phyloP scores from a whole-genome alignment of 345 rosid genomes.

The Anacardium occidentale region DNA sequence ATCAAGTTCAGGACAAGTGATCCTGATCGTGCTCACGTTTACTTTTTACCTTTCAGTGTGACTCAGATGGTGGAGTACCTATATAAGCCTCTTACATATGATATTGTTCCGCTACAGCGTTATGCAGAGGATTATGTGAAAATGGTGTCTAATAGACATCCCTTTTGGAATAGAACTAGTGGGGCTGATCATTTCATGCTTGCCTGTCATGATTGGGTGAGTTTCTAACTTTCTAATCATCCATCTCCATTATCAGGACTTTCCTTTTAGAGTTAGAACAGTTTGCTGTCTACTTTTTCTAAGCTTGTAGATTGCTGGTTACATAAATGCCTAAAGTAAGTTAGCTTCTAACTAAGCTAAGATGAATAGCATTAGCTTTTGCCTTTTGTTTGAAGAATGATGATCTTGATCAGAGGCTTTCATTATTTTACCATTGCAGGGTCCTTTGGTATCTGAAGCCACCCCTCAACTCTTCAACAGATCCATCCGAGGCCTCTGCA shows the following conservation, averaged over 20 bases:
- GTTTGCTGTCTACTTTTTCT: not conserved
- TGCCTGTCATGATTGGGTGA: slow-evolving; percentile 88
- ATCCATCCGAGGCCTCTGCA: slow-evolving; percentile 83
- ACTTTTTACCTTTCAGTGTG: slow-evolving; percentile 85
- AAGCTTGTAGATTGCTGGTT: not conserved
- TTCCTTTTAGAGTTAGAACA: not conserved
- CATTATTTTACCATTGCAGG: slow-evolving; percentile 39
- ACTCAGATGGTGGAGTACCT: slow-evolving; percentile 70
- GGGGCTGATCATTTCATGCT: slow-evolving; percentile 94
- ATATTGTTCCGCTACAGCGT: slow-evolving; percentile 44
- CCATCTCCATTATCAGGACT: not conserved
- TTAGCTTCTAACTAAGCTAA: slow-evolving; percentile 5
- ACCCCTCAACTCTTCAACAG: slow-evolving; percentile 45
- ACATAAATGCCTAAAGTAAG: not conserved
- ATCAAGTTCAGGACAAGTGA: slow-evolving; percentile 54
- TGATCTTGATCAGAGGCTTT: not conserved
- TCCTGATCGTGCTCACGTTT: slow-evolving; percentile 59
- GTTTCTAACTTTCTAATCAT: slow-evolving; percentile 19
- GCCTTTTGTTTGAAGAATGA: slow-evolving; percentile 1
- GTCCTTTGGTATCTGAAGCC: slow-evolving; percentile 65
- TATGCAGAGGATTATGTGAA: slow-evolving; percentile 70
- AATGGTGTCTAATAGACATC: slow-evolving; percentile 57
- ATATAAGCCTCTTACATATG: slow-evolving; percentile 37
- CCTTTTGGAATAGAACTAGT: slow-evolving; percentile 70
- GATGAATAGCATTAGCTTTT: not conserved